Evolutionary conservation across 257 asterid genomes (phyloP).

Genomic region (Nemophila menziesii): DNA sequence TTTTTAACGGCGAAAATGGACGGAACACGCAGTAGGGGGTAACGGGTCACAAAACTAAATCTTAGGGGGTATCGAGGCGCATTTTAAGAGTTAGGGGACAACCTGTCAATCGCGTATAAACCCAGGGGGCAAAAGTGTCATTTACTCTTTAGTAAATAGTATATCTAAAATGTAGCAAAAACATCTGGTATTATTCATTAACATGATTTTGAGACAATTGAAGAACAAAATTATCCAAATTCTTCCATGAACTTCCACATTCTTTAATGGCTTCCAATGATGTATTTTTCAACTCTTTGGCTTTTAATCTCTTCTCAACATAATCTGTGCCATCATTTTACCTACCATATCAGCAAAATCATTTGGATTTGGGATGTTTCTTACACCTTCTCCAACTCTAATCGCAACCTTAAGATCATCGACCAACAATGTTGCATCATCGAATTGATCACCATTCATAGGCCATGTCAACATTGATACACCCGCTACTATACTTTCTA

Average conservation of each 20-base stretch:
- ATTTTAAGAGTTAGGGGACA: too few relatives aligned
- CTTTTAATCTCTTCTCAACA: background rate
- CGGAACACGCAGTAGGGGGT: too few relatives aligned
- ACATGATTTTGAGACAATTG: background rate
- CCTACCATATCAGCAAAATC: background rate
- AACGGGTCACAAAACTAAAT: too few relatives aligned
- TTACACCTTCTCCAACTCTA: background rate
- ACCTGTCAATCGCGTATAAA: too few relatives aligned
- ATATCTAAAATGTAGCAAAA: too few relatives aligned
- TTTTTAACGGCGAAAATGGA: too few relatives aligned
- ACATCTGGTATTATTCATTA: too few relatives aligned
- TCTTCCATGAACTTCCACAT: background rate
- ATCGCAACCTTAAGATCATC: slow-evolving; percentile 3
- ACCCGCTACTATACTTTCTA: slow-evolving; percentile 1
- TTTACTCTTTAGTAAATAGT: too few relatives aligned
- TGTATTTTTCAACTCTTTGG: background rate
- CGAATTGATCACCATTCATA: slow-evolving; percentile 1
- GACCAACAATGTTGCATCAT: slow-evolving; percentile 1
- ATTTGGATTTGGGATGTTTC: background rate
- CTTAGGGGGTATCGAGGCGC: too few relatives aligned
- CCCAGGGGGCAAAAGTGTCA: too few relatives aligned
- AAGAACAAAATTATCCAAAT: background rate
- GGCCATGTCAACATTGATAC: slow-evolving; percentile 6
- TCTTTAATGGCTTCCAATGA: background rate
- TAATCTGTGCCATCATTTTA: background rate